A percentile compares a stretch with the other conserved stretches of the same genome.
Conservation (phyloP, 768 basidiomycete species). For the Suillus spraguei region DNA sequence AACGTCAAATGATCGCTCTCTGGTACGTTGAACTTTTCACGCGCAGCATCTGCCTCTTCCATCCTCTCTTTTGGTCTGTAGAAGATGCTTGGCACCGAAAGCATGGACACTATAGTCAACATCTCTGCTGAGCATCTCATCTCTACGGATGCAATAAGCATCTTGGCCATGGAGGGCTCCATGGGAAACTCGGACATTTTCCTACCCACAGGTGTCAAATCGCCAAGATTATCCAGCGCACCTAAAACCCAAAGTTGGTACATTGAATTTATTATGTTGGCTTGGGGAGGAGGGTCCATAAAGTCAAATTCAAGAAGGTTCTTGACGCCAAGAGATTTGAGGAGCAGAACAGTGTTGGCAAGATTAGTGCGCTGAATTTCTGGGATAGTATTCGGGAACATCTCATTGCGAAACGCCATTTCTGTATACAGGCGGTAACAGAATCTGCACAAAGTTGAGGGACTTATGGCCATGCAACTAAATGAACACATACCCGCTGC, state of each 20-base stretch:
- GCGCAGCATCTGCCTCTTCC: conserved; percentile 96
- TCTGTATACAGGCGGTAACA: conserved; percentile 98
- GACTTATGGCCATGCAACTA: not conserved
- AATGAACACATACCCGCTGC: conserved; percentile 71
- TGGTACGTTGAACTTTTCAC: conserved; percentile 98
- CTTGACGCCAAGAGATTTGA: conserved; percentile 97
- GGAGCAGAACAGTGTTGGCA: conserved; percentile 91
- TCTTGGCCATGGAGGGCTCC: conserved; percentile 99
- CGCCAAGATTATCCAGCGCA: conserved; percentile 96
- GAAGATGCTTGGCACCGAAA: conserved; percentile 97
- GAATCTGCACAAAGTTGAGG: conserved; percentile 51
- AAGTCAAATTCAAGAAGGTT: conserved; percentile 98
- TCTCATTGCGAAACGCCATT: conserved; percentile 93
- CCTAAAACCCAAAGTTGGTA: conserved; percentile 99
- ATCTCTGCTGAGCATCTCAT: conserved; percentile 94
- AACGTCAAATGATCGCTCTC: conserved; percentile 97
- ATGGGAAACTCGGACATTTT: conserved; percentile 99
- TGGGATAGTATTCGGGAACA: conserved; percentile 95
- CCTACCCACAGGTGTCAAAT: conserved; percentile 86
- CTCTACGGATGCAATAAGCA: conserved; percentile 90
- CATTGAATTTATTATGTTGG: conserved; percentile 98
- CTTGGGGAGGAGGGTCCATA: conserved; percentile 99
- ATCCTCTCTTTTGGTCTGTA: conserved; percentile 96
- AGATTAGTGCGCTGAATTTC: conserved; percentile 98
- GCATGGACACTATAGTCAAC: conserved; percentile 98